Evolutionary conservation across 2,329 filamentous ascomycete species (phyloP).

Genomic region (Colletotrichum sp.): DNA sequence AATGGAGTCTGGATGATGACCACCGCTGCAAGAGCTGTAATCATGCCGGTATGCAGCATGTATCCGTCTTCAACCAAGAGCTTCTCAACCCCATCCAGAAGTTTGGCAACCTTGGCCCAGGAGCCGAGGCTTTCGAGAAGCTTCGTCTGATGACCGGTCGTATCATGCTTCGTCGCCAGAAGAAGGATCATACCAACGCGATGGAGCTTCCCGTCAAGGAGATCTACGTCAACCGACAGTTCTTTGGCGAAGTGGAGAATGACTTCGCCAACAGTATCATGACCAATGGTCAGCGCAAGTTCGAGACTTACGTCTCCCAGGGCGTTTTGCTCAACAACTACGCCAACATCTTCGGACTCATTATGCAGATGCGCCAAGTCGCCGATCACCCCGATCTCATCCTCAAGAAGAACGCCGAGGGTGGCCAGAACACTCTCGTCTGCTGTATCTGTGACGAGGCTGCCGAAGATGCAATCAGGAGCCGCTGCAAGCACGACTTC

Average conservation of each 20-base stretch:
- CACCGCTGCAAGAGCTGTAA: constrained; percentile 72
- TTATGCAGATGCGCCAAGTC: constrained; percentile 99
- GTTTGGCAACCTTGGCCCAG: constrained; percentile 63
- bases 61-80: constrained; percentile 86
- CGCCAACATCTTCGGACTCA: constrained; percentile 97
- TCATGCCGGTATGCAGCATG: constrained; percentile 46
- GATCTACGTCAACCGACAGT: constrained; percentile 89
- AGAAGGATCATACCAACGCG: constrained; percentile 88
- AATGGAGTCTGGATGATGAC: constrained; percentile 80
- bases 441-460: constrained; percentile 97
- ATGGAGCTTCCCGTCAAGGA: constrained; percentile 98
- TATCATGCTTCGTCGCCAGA: constrained; percentile 95
- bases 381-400: constrained; percentile 96
- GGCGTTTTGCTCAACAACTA: constrained; percentile 97
- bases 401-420: constrained; percentile 83
- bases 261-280: constrained; percentile 97
- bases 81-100: constrained; percentile 82
- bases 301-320: constrained; percentile 93
- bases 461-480: constrained; percentile 92
- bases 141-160: constrained; percentile 87
- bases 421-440: constrained; percentile 87
- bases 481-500: constrained; percentile 85
- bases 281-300: constrained; percentile 85
- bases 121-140: constrained; percentile 76
- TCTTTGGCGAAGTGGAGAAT: constrained; percentile 94